These are phyloP conservation scores for Aspergillus carlsbadensis DNA, from an alignment of 495 filamentous ascomycete species.

Conservation along the genomic window DNA sequence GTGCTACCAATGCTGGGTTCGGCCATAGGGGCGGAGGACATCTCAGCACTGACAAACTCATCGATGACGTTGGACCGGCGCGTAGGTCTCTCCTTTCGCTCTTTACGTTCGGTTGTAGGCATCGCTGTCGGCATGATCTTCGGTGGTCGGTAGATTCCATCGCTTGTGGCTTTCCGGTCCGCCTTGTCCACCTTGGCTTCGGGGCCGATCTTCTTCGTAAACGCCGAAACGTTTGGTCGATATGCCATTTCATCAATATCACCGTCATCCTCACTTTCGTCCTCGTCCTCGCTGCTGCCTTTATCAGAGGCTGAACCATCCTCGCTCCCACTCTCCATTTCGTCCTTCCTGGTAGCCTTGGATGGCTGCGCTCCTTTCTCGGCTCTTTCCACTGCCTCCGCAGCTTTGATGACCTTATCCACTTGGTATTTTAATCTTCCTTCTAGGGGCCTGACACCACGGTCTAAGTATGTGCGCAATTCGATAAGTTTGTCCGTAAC, in stretches of 20 bases:
- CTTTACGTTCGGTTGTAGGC: conserved; percentile 58
- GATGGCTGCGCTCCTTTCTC: conserved; percentile 26
- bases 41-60: conserved; percentile 78
- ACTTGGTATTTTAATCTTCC: conserved; percentile 81
- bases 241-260: conserved; percentile 64
- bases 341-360: conserved; percentile 29
- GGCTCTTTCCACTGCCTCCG: conserved; percentile 65
- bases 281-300: conserved; percentile 34
- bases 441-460: conserved; percentile 87
- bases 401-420: conserved; percentile 84
- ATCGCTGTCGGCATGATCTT: conserved; percentile 73
- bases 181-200: conserved; percentile 24
- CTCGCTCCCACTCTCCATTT: conserved; percentile 24
- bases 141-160: conserved; percentile 79
- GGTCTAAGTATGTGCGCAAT: conserved; percentile 83
- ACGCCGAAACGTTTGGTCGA: conserved; percentile 63
- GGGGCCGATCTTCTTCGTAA: conserved; percentile 43
- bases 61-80: conserved; percentile 76
- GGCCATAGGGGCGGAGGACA: conserved; percentile 73
- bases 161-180: conserved; percentile 29
- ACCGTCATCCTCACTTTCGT: conserved; percentile 40
- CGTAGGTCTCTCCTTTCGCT: conserved; percentile 44
- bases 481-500: conserved; percentile 82
- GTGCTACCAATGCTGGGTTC: conserved; percentile 83
- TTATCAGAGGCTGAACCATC: conserved; percentile 13